Base-by-base conservation (phyloP, 805 yeast genomes). In the Ogataea siamensis region DNA sequence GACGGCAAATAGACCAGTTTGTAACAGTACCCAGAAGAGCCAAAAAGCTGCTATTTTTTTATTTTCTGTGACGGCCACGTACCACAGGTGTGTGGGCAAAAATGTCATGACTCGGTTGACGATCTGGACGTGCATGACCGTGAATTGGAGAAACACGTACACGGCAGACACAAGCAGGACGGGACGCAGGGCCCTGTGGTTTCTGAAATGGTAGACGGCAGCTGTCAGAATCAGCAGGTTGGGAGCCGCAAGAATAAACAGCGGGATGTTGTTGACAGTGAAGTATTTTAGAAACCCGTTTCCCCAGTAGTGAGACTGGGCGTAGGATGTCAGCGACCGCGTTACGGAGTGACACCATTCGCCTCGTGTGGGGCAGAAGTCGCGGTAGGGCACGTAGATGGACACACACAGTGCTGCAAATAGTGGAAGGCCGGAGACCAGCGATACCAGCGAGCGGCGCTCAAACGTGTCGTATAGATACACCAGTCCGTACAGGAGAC, bases 221-320 rank as follows among this genome's bases (percentile, higher is more conserved):
- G 58, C 49, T 0, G 53, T 32, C 28, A 83, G 57, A 2, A 83
- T 55, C 1, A 66, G 17, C 5, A 85, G 54, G 12, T 80, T 76
- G 2, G 98, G 98, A 1, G 74, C 39, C 0, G 85, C 91, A 51
- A 93, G 67, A 7, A 80, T 19, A 56, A 93, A 91, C 59, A 89
- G 85, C 8, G 96, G 96, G 6, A 86, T 60, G 52, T 93, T 91
- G 53, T 78, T 78, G 0, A 69, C 42, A 0, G 93, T 83, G 91
- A 96, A 93, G 62, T 93, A 93, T 27, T 62, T 67, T 39, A 93
- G 59, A 36, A 89, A 76, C 0, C 99, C 98, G 29, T 69, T 73
- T 49, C 79, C 74, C 99, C 99, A 93, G 58, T 91, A 88, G 46
- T 78, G 70, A 1, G 63, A 42, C 60, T 93, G 99, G 5, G 94